phyloP scores from a whole-genome alignment of 73 alveolate species.

The Stentor coeruleus region DNA sequence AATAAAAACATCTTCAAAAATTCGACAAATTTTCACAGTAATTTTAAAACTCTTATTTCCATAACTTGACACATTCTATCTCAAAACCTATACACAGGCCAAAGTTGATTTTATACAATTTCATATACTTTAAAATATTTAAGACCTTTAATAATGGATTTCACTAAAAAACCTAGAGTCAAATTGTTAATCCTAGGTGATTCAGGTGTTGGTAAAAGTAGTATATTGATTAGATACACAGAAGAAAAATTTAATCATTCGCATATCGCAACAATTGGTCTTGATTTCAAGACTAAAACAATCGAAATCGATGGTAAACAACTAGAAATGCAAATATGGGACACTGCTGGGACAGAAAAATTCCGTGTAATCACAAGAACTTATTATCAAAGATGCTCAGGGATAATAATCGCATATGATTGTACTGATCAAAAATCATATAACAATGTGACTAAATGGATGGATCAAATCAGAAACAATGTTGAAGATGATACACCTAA shows the following conservation, averaged over 20 bases:
- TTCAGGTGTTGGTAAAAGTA: constrained; percentile 65
- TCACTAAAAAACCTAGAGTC: constrained; percentile 13
- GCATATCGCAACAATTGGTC: constrained; percentile 62
- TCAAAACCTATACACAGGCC: neutral
- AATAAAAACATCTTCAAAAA: neutral
- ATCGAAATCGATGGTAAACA: constrained; percentile 50
- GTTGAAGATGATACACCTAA: constrained; percentile 44
- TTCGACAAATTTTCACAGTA: no score
- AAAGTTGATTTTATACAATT: no score
- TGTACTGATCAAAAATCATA: constrained; percentile 43
- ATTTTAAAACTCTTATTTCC: neutral
- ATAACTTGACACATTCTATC: neutral
- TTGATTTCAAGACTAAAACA: constrained; percentile 60
- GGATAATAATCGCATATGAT: constrained; percentile 53
- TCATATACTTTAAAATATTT: no score
- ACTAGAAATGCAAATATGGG: constrained; percentile 53
- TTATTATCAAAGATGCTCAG: constrained; percentile 57
- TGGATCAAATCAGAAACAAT: constrained; percentile 43
- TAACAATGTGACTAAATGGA: constrained; percentile 40
- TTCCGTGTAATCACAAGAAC: constrained; percentile 45
- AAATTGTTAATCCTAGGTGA: constrained; percentile 63
- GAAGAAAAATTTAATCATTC: constrained; percentile 55
- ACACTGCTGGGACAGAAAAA: constrained; percentile 67
- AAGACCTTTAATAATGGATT: neutral
- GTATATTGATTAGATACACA: constrained; percentile 55